phyloP scores from a whole-genome alignment of 306 rosid species.

The Acacia confusa region DNA sequence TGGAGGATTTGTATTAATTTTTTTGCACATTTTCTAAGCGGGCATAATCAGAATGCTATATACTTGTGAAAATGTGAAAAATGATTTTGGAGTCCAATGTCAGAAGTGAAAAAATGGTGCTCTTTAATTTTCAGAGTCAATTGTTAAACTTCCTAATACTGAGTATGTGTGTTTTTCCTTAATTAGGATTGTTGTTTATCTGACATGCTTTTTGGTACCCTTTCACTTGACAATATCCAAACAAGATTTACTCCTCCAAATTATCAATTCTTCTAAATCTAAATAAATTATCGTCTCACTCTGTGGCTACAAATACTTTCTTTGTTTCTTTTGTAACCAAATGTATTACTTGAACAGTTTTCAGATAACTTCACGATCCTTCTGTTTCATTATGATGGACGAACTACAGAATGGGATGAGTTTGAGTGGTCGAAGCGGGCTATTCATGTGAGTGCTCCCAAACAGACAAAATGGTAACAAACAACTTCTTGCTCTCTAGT shows the following conservation, averaged over 20 bases:
- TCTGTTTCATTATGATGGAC: constrained; percentile 96
- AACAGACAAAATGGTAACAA: constrained; percentile 91
- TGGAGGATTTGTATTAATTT: background rate
- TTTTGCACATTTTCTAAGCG: background rate
- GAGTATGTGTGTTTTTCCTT: background rate
- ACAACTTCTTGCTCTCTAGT: constrained; percentile 1
- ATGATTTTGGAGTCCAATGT: background rate
- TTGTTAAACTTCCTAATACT: background rate
- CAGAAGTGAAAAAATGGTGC: background rate
- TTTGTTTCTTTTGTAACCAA: constrained; percentile 34
- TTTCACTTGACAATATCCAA: background rate
- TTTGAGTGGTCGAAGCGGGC: constrained; percentile 94
- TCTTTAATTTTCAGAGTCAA: background rate
- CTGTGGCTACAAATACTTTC: background rate
- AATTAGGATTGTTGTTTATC: background rate
- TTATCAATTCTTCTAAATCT: background rate
- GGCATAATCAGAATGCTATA: background rate
- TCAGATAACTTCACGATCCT: constrained; percentile 85
- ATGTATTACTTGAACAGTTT: constrained; percentile 64
- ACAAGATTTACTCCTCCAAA: background rate
- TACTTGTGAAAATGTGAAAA: background rate
- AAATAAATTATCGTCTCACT: constrained; percentile 11
- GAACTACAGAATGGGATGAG: constrained; percentile 92
- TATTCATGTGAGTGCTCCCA: constrained; percentile 86
- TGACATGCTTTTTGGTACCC: background rate